phyloP scores from a whole-genome alignment of 75 land plant genomes.

The Pinus tabuliformis region DNA sequence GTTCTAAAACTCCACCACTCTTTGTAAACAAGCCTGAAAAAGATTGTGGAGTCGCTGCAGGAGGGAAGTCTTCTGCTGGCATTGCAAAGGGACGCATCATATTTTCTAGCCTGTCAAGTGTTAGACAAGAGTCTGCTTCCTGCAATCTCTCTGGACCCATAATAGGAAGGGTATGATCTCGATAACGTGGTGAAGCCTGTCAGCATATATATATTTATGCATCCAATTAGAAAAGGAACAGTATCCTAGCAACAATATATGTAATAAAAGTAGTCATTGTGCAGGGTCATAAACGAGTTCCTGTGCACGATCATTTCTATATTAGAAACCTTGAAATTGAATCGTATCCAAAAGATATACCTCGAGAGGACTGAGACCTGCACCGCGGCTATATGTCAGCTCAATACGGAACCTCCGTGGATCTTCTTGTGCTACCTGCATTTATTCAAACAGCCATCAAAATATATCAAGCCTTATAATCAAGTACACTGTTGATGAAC shows the following conservation, averaged over 20 bases:
- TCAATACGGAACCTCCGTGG: slow-evolving; percentile 91
- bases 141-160: slow-evolving; percentile 91
- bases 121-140: slow-evolving; percentile 74
- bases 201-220: slow-evolving; percentile 1
- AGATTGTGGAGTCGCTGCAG: slow-evolving; percentile 73
- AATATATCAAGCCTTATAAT: not conserved
- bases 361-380: slow-evolving; percentile 92
- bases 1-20: slow-evolving; percentile 83
- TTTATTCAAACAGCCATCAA: not conserved
- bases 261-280: not conserved
- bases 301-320: not conserved
- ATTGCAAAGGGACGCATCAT: slow-evolving; percentile 95
- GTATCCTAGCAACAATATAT: not conserved
- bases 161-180: slow-evolving; percentile 92
- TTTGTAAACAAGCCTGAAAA: slow-evolving; percentile 87
- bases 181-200: slow-evolving; percentile 58
- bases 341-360: slow-evolving; percentile 21
- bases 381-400: slow-evolving; percentile 94
- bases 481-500: not conserved
- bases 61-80: slow-evolving; percentile 99
- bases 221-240: not conserved
- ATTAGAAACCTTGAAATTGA: slow-evolving; percentile 5
- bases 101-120: slow-evolving; percentile 81
- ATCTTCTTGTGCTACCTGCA: slow-evolving; percentile 81
- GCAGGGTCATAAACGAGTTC: not conserved